These are phyloP conservation scores for Daedaleopsis sinensis DNA, from an alignment of 768 basidiomycete species.

Conservation along the genomic window DNA sequence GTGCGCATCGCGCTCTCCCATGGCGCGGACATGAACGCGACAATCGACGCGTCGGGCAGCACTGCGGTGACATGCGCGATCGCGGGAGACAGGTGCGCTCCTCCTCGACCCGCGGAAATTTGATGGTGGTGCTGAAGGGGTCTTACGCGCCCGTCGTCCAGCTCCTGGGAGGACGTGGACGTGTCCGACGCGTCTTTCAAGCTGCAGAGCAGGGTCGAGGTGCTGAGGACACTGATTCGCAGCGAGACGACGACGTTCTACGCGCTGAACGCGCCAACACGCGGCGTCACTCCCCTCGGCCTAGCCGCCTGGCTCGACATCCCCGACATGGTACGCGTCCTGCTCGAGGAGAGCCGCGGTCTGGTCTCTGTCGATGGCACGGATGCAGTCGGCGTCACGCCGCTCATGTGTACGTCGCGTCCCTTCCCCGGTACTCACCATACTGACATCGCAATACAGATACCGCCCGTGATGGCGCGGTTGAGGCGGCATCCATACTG, in stretches of 20 bases:
- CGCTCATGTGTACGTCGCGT: conserved; percentile 75
- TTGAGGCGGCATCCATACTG: conserved; percentile 67
- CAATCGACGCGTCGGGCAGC: conserved; percentile 56
- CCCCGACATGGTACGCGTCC: conserved; percentile 56
- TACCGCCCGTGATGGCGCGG: conserved; percentile 72
- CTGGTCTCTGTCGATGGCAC: conserved; percentile 72
- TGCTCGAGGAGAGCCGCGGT: conserved; percentile 66
- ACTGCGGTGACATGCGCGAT: conserved; percentile 70
- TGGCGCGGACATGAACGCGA: conserved; percentile 71
- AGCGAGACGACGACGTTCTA: conserved; percentile 65
- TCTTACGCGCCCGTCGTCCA: conserved; percentile 3
- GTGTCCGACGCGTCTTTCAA: conserved; percentile 72
- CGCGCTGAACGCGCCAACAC: conserved; percentile 77
- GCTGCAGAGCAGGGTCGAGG: conserved; percentile 56
- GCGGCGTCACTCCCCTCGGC: conserved; percentile 75
- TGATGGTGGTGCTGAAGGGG: conserved; percentile 15
- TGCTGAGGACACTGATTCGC: conserved; percentile 56
- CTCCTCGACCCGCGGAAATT: conserved; percentile 1
- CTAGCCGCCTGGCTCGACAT: conserved; percentile 80
- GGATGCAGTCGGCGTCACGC: conserved; percentile 76
- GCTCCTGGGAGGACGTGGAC: conserved; percentile 71
- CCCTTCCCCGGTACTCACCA: background rate
- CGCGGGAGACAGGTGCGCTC: conserved; percentile 64
- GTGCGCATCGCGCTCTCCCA: conserved; percentile 54
- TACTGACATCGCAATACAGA: conserved; percentile 44